Evolutionary conservation across 2,329 filamentous ascomycete genomes (phyloP).

Genomic region (Neonectria hederae): DNA sequence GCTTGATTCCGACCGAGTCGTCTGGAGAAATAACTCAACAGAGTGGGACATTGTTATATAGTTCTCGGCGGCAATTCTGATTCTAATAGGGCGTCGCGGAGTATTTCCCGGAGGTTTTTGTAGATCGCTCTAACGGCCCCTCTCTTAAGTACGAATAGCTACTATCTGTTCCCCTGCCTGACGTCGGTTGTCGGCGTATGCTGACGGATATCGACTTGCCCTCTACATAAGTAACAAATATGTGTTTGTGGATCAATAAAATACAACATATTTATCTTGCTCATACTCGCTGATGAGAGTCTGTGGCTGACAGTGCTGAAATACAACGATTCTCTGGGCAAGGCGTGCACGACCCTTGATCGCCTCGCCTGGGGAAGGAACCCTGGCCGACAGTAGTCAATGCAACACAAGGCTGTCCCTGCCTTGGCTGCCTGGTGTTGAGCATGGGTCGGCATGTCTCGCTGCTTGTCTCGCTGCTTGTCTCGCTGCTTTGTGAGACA

Average conservation of each 20-base stretch:
- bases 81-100: slow-evolving; percentile 36
- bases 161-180: slow-evolving; percentile 2
- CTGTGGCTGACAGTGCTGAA: background rate
- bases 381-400: background rate
- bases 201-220: slow-evolving; percentile 11
- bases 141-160: slow-evolving; percentile 20
- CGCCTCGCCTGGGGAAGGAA: background rate
- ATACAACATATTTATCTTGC: background rate
- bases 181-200: slow-evolving; percentile 6
- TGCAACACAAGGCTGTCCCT: background rate
- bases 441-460: slow-evolving; percentile 21
- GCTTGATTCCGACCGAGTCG: slow-evolving; percentile 2
- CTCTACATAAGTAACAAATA: background rate
- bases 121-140: slow-evolving; percentile 26
- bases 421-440: slow-evolving; percentile 9
- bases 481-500: slow-evolving; percentile 15
- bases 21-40: slow-evolving; percentile 10
- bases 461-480: slow-evolving; percentile 13
- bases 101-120: slow-evolving; percentile 43
- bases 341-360: slow-evolving; percentile 7
- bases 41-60: slow-evolving; percentile 9
- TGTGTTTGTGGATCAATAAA: background rate
- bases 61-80: slow-evolving; percentile 20
- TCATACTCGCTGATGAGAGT: background rate
- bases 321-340: background rate